A percentile compares a stretch with the other conserved stretches of the same genome.
phyloP scores from a whole-genome alignment of 306 rosid species.

The Cucurbita moschata region DNA sequence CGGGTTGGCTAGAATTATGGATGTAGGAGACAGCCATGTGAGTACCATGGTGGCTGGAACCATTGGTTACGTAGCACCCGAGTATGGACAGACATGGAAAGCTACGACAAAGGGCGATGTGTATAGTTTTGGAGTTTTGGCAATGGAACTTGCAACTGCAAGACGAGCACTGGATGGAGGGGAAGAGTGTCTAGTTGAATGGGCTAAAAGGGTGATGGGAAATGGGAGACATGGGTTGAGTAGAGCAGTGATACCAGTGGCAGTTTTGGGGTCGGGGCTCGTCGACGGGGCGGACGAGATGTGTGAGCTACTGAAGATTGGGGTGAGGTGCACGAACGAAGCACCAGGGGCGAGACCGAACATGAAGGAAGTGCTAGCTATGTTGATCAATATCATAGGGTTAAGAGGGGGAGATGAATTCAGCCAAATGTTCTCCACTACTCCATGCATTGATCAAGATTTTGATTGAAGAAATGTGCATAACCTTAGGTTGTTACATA shows the following conservation, averaged over 20 bases:
- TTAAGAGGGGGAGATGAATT: constrained; percentile 25
- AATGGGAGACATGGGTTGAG: constrained; percentile 27
- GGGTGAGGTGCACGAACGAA: constrained; percentile 68
- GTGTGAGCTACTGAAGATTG: constrained; percentile 55
- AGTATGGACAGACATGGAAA: constrained; percentile 91
- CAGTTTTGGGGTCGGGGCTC: constrained; percentile 46
- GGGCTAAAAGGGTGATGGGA: constrained; percentile 64
- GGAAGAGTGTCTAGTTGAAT: constrained; percentile 80
- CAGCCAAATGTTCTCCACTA: constrained; percentile 19
- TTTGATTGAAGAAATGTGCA: constrained; percentile 10
- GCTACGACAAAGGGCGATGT: constrained; percentile 92
- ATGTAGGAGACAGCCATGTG: constrained; percentile 75
- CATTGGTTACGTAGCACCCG: constrained; percentile 88
- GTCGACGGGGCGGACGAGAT: constrained; percentile 69
- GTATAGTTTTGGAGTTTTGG: constrained; percentile 76
- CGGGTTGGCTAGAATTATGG: constrained; percentile 77
- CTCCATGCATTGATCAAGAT: constrained; percentile 8
- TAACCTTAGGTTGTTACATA: constrained; percentile 1
- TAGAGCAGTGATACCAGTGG: constrained; percentile 28
- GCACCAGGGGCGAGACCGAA: constrained; percentile 58
- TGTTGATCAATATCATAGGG: constrained; percentile 31
- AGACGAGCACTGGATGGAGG: constrained; percentile 91
- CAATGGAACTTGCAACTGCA: constrained; percentile 75
- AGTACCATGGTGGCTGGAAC: constrained; percentile 95
- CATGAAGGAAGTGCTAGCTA: constrained; percentile 85